phyloP scores from a whole-genome alignment of 805 yeast genomes.

The Citeromyces matritensis region DNA sequence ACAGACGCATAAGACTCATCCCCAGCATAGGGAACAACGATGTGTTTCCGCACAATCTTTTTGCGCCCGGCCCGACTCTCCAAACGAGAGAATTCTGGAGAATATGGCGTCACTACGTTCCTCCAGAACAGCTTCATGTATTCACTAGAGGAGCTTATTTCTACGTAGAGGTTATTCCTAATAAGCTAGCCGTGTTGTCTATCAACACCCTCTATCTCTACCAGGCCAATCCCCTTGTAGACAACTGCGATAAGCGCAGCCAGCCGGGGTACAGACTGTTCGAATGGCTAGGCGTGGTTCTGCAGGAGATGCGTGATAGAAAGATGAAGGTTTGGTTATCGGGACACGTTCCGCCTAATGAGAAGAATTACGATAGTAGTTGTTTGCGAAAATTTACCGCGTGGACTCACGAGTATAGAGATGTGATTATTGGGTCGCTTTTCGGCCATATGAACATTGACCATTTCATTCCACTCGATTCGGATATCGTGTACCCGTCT shows the following conservation, averaged over 20 bases:
- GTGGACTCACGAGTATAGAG: slow-evolving; percentile 80
- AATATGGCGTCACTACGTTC: slow-evolving; percentile 63
- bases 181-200: slow-evolving; percentile 61
- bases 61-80: slow-evolving; percentile 78
- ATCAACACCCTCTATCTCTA: slow-evolving; percentile 66
- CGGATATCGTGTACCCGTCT: slow-evolving; percentile 46
- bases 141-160: slow-evolving; percentile 67
- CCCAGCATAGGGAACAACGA: slow-evolving; percentile 81
- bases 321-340: slow-evolving; percentile 76
- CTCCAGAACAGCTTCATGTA: slow-evolving; percentile 61
- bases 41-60: slow-evolving; percentile 78
- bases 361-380: slow-evolving; percentile 58
- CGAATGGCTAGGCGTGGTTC: slow-evolving; percentile 62
- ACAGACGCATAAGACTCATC: slow-evolving; percentile 25
- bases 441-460: slow-evolving; percentile 88
- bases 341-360: slow-evolving; percentile 83
- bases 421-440: slow-evolving; percentile 68
- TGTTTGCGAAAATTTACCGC: slow-evolving; percentile 63
- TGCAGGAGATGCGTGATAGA: slow-evolving; percentile 58
- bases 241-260: slow-evolving; percentile 54
- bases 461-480: slow-evolving; percentile 68
- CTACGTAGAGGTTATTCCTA: slow-evolving; percentile 68
- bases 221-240: slow-evolving; percentile 70
- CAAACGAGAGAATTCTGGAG: slow-evolving; percentile 67
- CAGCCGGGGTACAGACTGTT: slow-evolving; percentile 73